Percentiles rank a stretch among this genome's conserved stretches.
phyloP scores from a whole-genome alignment of 768 basidiomycete genomes.

The Agaricus bisporus region DNA sequence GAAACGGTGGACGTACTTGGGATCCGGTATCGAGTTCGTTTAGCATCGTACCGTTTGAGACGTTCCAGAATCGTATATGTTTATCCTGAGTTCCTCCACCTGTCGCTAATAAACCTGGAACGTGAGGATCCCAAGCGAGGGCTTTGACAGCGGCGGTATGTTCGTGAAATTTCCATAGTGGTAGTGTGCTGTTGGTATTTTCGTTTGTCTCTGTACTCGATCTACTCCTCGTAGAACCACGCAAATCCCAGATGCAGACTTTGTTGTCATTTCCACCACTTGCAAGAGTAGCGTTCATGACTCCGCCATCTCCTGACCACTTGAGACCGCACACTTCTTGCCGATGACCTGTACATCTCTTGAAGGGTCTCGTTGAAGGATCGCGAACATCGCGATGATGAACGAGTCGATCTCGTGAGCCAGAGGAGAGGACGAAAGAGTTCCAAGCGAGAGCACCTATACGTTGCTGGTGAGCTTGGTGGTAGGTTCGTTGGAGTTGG shows the following conservation, averaged over 20 bases:
- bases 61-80: constrained; percentile 98
- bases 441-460: constrained; percentile 97
- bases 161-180: constrained; percentile 93
- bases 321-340: constrained; percentile 97
- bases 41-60: constrained; percentile 76
- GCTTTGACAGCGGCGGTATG: constrained; percentile 98
- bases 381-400: constrained; percentile 92
- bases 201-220: constrained; percentile 14
- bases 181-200: constrained; percentile 34
- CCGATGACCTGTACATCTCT: constrained; percentile 65
- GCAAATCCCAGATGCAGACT: constrained; percentile 93
- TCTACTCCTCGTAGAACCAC: constrained; percentile 37
- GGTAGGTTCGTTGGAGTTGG: constrained; percentile 73
- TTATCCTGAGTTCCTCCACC: constrained; percentile 99
- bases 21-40: constrained; percentile 91
- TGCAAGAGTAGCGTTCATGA: constrained; percentile 56
- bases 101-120: constrained; percentile 83
- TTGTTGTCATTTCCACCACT: constrained; percentile 99
- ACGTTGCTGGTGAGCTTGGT: constrained; percentile 78
- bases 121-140: constrained; percentile 96
- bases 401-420: constrained; percentile 86
- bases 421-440: constrained; percentile 77
- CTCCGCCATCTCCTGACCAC: constrained; percentile 63
- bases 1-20: constrained; percentile 53
- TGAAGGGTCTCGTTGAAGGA: constrained; percentile 55